phyloP scores from a whole-genome alignment of 83 land plant species.

The Diphasiastrum complanatum region DNA sequence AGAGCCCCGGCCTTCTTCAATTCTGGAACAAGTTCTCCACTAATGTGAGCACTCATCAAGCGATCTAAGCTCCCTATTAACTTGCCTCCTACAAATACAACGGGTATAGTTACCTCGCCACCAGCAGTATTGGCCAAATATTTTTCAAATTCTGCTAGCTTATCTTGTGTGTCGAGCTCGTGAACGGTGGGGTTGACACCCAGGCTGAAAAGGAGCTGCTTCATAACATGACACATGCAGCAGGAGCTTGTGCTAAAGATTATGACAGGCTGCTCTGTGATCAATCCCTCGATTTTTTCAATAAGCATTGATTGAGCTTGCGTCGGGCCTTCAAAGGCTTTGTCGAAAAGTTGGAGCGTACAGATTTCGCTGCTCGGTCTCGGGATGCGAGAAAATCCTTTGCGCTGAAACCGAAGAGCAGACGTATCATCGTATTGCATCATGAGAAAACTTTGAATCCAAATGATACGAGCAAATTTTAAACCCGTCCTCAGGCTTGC shows the following conservation, averaged over 20 bases:
- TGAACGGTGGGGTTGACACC: slow-evolving; percentile 18
- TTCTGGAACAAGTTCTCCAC: slow-evolving; percentile 16
- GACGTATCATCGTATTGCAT: too few species aligned
- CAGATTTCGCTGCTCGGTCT: too few species aligned
- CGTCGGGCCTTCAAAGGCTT: too few species aligned
- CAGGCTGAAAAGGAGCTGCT: slow-evolving; percentile 18
- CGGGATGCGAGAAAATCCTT: too few species aligned
- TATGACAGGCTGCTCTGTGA: slow-evolving; percentile 17
- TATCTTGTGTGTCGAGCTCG: slow-evolving; percentile 11
- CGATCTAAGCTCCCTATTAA: slow-evolving; percentile 14
- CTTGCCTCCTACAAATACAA: slow-evolving; percentile 22
- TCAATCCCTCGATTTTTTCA: slow-evolving; percentile 18
- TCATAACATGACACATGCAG: slow-evolving; percentile 23
- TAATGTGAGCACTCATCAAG: slow-evolving; percentile 16
- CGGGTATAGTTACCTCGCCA: slow-evolving; percentile 3
- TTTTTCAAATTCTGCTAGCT: slow-evolving; percentile 14
- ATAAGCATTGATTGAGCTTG: too few species aligned
- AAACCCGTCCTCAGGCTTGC: too few species aligned
- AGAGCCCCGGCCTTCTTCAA: slow-evolving; percentile 22
- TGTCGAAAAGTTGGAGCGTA: too few species aligned
- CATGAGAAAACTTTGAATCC: too few species aligned
- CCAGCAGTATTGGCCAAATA: slow-evolving; percentile 8
- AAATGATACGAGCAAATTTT: too few species aligned
- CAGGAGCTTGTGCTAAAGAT: slow-evolving; percentile 16
- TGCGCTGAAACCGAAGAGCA: too few species aligned